Evolutionary conservation across 83 land plant species (phyloP).

Genomic region (Diphasiastrum complanatum): DNA sequence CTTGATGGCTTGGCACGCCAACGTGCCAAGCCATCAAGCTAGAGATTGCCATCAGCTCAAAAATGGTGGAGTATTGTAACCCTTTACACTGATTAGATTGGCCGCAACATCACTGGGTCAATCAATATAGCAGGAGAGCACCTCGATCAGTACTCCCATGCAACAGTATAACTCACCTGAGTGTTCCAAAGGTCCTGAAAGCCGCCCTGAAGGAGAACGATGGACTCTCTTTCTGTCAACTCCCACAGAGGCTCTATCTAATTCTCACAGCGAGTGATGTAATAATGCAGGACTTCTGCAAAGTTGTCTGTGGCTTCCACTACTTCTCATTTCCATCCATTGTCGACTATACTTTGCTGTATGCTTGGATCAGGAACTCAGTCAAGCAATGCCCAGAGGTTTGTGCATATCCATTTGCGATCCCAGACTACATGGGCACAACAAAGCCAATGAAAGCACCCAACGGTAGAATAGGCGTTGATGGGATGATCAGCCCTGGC

Average conservation of each 20-base stretch:
- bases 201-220: conserved; percentile 36
- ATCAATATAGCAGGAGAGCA: conserved; percentile 51
- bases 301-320: conserved; percentile 87
- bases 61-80: conserved; percentile 76
- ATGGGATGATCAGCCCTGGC: conserved; percentile 92
- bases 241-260: conserved; percentile 59
- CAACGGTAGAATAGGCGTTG: conserved; percentile 65
- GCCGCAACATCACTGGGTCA: conserved; percentile 45
- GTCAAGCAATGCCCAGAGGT: conserved; percentile 76
- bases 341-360: conserved; percentile 78
- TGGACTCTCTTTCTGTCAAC: conserved; percentile 54
- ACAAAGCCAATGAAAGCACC: conserved; percentile 49
- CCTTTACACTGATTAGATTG: conserved; percentile 82
- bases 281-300: conserved; percentile 69
- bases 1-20: too few species aligned
- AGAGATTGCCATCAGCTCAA: conserved; percentile 7
- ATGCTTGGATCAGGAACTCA: conserved; percentile 88
- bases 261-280: conserved; percentile 71
- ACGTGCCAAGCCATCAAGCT: too few species aligned
- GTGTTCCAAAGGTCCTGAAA: conserved; percentile 56
- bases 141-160: conserved; percentile 49
- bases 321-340: conserved; percentile 90
- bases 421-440: conserved; percentile 56
- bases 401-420: conserved; percentile 85
- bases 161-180: conserved; percentile 45